These are phyloP conservation scores for Talaromyces rugulosus DNA, from an alignment of 2,329 filamentous ascomycete genomes.

Conservation along the genomic window DNA sequence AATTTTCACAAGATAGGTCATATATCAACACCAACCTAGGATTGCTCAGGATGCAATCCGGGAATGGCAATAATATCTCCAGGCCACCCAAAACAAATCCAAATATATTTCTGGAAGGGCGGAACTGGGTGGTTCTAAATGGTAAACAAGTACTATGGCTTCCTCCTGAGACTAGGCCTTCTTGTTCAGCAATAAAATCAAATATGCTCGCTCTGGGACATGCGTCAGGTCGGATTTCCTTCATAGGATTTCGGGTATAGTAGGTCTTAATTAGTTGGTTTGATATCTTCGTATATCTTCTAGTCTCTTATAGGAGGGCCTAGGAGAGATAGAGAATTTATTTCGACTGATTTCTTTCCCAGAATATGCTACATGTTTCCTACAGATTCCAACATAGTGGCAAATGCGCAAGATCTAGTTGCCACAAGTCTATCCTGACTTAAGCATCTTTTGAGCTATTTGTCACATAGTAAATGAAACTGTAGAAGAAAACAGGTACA, in stretches of 20 bases:
- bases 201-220: constrained; percentile 14
- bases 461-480: too few relatives aligned
- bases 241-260: constrained; percentile 10
- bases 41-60: background rate
- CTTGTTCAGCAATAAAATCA: background rate
- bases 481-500: too few relatives aligned
- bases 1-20: background rate
- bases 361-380: too few relatives aligned
- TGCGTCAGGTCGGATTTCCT: constrained; percentile 15
- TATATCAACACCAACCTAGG: background rate
- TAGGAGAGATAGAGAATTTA: too few relatives aligned
- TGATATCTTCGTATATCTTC: too few relatives aligned
- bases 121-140: background rate
- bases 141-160: background rate
- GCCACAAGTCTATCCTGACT: too few relatives aligned
- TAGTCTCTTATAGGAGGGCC: too few relatives aligned
- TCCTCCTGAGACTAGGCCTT: background rate
- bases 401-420: too few relatives aligned
- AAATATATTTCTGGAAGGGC: background rate
- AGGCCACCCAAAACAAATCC: background rate
- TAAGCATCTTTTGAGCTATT: too few relatives aligned
- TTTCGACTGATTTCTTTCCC: too few relatives aligned
- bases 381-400: too few relatives aligned
- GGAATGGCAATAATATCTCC: background rate
- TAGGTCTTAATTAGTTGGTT: too few relatives aligned